Conservation (phyloP, 2,329 filamentous ascomycete species). For the Hymenoscyphus repandus region DNA sequence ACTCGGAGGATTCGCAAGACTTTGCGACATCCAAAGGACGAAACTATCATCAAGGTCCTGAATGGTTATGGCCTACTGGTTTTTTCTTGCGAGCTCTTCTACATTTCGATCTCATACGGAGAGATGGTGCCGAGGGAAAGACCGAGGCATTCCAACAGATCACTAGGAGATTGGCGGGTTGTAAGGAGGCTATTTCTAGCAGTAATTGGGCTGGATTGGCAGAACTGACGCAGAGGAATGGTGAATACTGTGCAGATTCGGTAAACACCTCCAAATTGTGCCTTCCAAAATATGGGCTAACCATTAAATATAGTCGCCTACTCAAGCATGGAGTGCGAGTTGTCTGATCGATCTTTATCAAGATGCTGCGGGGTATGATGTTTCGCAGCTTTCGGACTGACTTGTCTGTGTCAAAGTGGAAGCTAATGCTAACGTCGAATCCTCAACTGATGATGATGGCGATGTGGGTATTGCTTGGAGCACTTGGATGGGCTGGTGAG, state of each 20-base stretch:
- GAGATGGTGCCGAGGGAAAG: constrained; percentile 59
- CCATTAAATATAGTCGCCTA: constrained; percentile 64
- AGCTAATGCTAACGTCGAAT: no score
- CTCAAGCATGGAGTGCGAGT: constrained; percentile 92
- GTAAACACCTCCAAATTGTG: constrained; percentile 44
- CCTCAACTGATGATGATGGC: no score
- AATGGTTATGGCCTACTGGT: constrained; percentile 97
- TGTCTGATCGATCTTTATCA: constrained; percentile 96
- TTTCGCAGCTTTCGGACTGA: constrained; percentile 15
- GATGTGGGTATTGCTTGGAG: no score
- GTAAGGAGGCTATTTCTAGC: constrained; percentile 76
- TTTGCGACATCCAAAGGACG: constrained; percentile 90
- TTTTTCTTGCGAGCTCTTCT: constrained; percentile 91
- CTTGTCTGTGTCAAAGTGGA: not conserved
- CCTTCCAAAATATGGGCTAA: constrained; percentile 15
- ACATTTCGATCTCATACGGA: constrained; percentile 78
- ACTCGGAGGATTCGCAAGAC: constrained; percentile 86
- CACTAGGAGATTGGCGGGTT: constrained; percentile 73
- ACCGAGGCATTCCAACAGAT: constrained; percentile 94
- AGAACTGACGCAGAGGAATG: constrained; percentile 88
- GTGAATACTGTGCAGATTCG: constrained; percentile 79
- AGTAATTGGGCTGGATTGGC: constrained; percentile 86
- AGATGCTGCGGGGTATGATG: constrained; percentile 58
- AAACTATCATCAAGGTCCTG: constrained; percentile 97
- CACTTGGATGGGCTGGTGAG: no score